A percentile compares a stretch with the other conserved stretches of the same genome.
Conservation (phyloP, 2,329 filamentous ascomycete species). For the Botryotinia globosa region DNA sequence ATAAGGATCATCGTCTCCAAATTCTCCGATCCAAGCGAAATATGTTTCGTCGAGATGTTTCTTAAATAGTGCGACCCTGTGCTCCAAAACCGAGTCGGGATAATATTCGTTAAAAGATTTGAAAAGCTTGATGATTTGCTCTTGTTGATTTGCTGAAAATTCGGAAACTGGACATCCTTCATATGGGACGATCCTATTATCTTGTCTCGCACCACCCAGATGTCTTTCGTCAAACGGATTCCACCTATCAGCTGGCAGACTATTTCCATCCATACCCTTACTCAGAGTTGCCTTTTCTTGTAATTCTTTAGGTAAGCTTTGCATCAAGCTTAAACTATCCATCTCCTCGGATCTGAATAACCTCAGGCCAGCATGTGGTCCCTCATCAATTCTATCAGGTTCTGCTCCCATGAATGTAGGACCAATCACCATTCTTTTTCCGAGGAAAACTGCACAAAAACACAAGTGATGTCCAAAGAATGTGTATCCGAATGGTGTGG, state of each 20-base stretch:
- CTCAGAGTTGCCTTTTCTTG: conserved; percentile 35
- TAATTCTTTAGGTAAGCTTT: conserved; percentile 31
- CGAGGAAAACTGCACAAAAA: conserved; percentile 66
- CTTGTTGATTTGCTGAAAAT: conserved; percentile 49
- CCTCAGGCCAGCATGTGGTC: conserved; percentile 32
- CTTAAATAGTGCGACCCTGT: conserved; percentile 54
- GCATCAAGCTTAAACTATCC: conserved; percentile 36
- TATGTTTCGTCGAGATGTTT: conserved; percentile 66
- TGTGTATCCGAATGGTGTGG: conserved; percentile 33
- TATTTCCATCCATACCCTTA: conserved; percentile 38
- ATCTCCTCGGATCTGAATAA: conserved; percentile 33
- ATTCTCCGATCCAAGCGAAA: conserved; percentile 76
- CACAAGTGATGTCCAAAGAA: conserved; percentile 76
- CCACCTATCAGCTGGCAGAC: conserved; percentile 58
- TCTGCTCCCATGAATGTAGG: conserved; percentile 81
- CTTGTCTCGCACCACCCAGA: conserved; percentile 72
- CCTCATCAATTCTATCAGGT: conserved; percentile 54
- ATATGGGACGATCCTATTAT: conserved; percentile 73
- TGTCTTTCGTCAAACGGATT: conserved; percentile 80
- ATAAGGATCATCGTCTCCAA: conserved; percentile 64
- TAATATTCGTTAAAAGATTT: conserved; percentile 67
- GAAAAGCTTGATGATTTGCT: conserved; percentile 56
- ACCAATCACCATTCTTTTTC: conserved; percentile 62
- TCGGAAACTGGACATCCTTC: conserved; percentile 58
- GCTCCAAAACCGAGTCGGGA: conserved; percentile 52